A percentile compares a stretch with the other conserved stretches of the same genome.
These are phyloP conservation scores for Ustilago hordei DNA, from an alignment of 1,284 basidiomycete genomes.

Conservation along the genomic window DNA sequence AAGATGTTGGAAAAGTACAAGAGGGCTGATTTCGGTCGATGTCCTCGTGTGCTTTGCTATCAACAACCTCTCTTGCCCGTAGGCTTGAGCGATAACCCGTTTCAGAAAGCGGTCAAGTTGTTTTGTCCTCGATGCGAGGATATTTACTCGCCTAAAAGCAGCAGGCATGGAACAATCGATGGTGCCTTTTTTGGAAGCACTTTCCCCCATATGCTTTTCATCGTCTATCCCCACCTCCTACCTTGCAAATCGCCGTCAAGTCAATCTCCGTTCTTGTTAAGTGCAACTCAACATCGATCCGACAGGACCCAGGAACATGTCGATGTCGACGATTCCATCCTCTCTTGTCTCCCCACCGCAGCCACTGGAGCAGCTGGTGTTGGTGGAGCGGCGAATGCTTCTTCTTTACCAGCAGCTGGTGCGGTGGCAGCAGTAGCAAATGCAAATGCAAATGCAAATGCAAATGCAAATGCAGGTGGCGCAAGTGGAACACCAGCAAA, in stretches of 20 bases:
- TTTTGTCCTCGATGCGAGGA: constrained; percentile 69
- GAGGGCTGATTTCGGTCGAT: constrained; percentile 67
- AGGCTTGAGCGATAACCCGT: constrained; percentile 66
- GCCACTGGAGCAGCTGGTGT: no score
- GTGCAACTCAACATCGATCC: constrained; percentile 31
- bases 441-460: constrained; percentile 11
- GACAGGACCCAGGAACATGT: constrained; percentile 73
- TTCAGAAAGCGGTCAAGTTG: constrained; percentile 68
- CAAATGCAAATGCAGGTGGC: constrained; percentile 13
- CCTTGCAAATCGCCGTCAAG: constrained; percentile 69
- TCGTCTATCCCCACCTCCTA: constrained; percentile 79
- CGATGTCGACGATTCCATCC: constrained; percentile 49
- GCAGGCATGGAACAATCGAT: constrained; percentile 68
- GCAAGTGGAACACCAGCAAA: constrained; percentile 15
- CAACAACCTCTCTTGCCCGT: constrained; percentile 66
- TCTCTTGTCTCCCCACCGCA: constrained; percentile 18
- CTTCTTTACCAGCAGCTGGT: constrained; percentile 11
- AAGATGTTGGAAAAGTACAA: constrained; percentile 70
- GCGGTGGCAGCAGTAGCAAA: constrained; percentile 18
- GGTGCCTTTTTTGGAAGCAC: constrained; percentile 69
- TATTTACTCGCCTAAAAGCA: constrained; percentile 67
- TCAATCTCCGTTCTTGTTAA: constrained; percentile 58
- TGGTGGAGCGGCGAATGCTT: constrained; percentile 29
- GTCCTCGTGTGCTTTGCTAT: constrained; percentile 67
- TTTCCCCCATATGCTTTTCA: constrained; percentile 72